These are phyloP conservation scores for Fraxinus nigra DNA, from an alignment of 305 asterid species.

Conservation along the genomic window DNA sequence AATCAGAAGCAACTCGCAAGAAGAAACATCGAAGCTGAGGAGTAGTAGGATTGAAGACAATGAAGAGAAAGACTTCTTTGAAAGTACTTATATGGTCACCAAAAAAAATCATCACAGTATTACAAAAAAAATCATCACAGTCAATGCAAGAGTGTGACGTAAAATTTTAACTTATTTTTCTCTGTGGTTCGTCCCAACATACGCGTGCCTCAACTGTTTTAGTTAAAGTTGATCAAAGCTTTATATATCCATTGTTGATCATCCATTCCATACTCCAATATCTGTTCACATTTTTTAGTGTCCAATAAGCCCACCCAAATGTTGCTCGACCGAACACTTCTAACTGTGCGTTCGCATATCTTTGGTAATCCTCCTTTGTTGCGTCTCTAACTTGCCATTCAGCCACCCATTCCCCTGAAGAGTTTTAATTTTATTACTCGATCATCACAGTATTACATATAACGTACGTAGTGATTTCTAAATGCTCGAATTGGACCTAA, in stretches of 20 bases:
- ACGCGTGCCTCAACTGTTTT: not conserved
- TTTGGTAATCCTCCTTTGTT: slow-evolving; percentile 47
- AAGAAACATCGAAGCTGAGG: no score
- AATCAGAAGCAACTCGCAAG: no score
- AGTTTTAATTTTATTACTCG: not conserved
- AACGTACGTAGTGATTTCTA: not conserved
- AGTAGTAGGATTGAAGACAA: no score
- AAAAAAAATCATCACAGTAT: no score
- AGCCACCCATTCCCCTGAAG: slow-evolving; percentile 62
- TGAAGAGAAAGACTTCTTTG: no score
- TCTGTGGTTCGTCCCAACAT: not conserved
- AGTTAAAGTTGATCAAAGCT: slow-evolving; percentile 24
- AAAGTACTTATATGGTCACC: no score
- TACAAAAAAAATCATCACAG: no score
- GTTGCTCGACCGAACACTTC: slow-evolving; percentile 50
- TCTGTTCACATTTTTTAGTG: slow-evolving; percentile 40
- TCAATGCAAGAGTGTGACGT: not conserved
- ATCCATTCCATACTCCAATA: slow-evolving; percentile 80
- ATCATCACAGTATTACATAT: not conserved
- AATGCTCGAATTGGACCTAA: not conserved
- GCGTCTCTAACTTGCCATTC: slow-evolving; percentile 54
- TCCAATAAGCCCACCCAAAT: slow-evolving; percentile 79
- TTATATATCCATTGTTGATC: slow-evolving; percentile 62
- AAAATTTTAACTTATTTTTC: not conserved
- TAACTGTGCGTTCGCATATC: slow-evolving; percentile 50